Evolutionary conservation across 1,284 basidiomycete genomes (phyloP), one percentile per base, ranked within the genome.

Genomic region (Schizophyllum amplum): DNA sequence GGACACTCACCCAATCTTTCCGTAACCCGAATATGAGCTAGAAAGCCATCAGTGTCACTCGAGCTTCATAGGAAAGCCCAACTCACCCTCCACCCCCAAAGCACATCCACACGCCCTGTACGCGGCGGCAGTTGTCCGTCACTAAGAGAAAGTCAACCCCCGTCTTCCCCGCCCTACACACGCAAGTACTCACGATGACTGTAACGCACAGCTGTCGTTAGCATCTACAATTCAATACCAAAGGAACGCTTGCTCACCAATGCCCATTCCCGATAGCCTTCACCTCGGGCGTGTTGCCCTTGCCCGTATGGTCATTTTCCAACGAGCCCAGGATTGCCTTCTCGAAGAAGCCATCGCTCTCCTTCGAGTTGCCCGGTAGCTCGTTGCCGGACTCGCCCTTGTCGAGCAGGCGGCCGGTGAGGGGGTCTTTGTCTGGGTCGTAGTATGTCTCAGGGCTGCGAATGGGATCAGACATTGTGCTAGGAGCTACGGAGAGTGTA

Each of bases 51-150:
- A 60, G 33, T 20, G 15, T 54, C n/a, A n/a, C 50, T 7, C 15
- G 7, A 24, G 22, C 21, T 24, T 57, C 53, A 51, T 58, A 58
- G 60, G 54, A 25, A 52, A 24, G 27, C 57, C 5, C 25, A n/a
- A 73, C 82, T 66, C 64, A 86, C 74, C 90, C 86, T 64, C 94
- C 95, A 24, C 95, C 95, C 22, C 91, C 91, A 68, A 99, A 99
- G 73, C 95, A 98, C 64, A 90, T 77, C 95, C 96, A 98, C 2
- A 96, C 78, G 5, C 90, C 90, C 52, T 84, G 78, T 5, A 94
- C 79, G 6, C 94, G 82, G 62, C 86, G 78, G 66, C 95, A 98
- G 65, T 94, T 90, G 66, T 95, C 92, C 9, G 91, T 92, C 17
- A 90, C 87, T 90, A 42, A 42, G 2, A 3, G 33, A 9, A 17